These are phyloP conservation scores for Somion occarium DNA, from an alignment of 1,284 basidiomycete genomes.

Conservation along the genomic window DNA sequence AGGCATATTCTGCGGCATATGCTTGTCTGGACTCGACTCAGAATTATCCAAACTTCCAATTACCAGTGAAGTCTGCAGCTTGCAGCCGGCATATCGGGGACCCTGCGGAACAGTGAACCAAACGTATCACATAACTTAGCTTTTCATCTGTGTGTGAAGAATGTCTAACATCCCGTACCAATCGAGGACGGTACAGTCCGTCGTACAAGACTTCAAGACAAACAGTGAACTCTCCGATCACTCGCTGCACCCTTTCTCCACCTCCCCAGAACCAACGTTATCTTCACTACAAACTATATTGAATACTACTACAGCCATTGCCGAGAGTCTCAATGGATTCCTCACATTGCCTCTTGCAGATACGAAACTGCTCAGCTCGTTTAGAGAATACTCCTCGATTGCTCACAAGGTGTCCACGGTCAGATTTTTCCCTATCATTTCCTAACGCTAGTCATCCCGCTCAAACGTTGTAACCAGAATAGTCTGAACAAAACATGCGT, in stretches of 20 bases:
- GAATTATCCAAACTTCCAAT: no score
- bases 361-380: slow-evolving; percentile 59
- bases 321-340: slow-evolving; percentile 49
- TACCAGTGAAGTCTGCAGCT: no score
- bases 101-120: no score
- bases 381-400: slow-evolving; percentile 57
- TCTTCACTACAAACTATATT: slow-evolving; percentile 43
- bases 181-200: background rate
- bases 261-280: slow-evolving; percentile 16
- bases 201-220: background rate
- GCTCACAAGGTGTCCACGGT: slow-evolving; percentile 46
- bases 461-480: slow-evolving; percentile 20
- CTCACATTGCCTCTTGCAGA: slow-evolving; percentile 45
- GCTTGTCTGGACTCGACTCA: no score
- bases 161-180: no score
- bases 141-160: no score
- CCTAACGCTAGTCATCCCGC: slow-evolving; percentile 6
- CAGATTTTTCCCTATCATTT: slow-evolving; percentile 18
- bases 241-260: slow-evolving; percentile 18
- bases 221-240: background rate
- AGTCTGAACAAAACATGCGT: slow-evolving; percentile 49
- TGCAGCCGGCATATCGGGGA: no score
- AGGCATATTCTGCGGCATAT: no score
- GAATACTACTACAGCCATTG: slow-evolving; percentile 45
- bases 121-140: no score